These are phyloP conservation scores for Saksenaea oblongispora DNA, from an alignment of 371 early-diverging fungal species.

Conservation along the genomic window DNA sequence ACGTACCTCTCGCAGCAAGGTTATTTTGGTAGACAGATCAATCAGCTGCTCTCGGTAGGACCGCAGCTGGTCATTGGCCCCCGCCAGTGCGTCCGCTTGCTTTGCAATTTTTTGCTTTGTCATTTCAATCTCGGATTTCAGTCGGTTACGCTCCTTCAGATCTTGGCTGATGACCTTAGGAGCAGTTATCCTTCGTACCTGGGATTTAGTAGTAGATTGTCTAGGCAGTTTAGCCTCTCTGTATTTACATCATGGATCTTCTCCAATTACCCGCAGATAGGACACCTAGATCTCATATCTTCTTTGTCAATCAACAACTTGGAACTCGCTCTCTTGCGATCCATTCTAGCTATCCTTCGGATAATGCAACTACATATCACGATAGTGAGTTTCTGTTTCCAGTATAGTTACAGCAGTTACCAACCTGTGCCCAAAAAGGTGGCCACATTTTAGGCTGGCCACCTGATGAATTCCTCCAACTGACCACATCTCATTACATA, in stretches of 20 bases:
- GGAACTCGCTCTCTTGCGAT: neutral
- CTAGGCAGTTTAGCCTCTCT: neutral
- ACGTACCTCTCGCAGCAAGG: neutral
- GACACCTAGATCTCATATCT: neutral
- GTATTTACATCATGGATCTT: conserved; percentile 7
- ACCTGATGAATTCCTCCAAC: neutral
- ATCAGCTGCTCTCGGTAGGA: conserved; percentile 24
- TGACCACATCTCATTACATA: neutral
- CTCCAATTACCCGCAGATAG: conserved; percentile 10
- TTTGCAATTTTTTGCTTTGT: neutral
- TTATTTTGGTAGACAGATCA: neutral
- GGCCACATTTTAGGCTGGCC: neutral
- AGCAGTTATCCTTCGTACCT: neutral
- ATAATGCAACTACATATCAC: neutral
- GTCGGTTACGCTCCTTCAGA: neutral
- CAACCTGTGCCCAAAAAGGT: neutral
- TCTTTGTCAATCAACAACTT: neutral
- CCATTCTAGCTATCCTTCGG: neutral
- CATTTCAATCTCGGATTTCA: neutral
- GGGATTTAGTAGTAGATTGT: neutral
- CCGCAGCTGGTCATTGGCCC: conserved; percentile 39
- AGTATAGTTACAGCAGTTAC: neutral
- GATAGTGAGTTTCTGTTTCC: neutral
- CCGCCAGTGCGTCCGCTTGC: conserved; percentile 13
- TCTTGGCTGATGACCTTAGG: neutral